phyloP scores from a whole-genome alignment of 2,329 filamentous ascomycete species.

The Microdochium trichocladiopsis region DNA sequence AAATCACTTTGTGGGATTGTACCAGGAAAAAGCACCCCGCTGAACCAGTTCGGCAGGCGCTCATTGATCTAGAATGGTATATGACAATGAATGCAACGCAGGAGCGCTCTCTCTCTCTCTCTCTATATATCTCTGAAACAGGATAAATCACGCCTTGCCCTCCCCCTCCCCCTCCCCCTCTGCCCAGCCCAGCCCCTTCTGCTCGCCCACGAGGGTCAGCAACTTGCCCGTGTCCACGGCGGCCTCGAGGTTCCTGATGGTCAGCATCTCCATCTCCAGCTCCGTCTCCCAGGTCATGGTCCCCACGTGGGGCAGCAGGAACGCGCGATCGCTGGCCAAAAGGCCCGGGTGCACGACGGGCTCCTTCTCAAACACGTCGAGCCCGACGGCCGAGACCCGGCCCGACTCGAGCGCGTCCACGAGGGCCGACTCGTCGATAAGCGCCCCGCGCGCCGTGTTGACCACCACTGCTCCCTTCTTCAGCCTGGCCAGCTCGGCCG shows the following conservation, averaged over 20 bases:
- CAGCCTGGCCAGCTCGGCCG: conserved; percentile 41
- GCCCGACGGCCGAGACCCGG: conserved; percentile 44
- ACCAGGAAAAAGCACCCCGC: too few relatives aligned
- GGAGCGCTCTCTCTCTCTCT: too few relatives aligned
- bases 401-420: conserved; percentile 44
- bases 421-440: conserved; percentile 49
- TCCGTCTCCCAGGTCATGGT: conserved; percentile 53
- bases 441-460: conserved; percentile 49
- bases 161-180: background rate
- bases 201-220: conserved; percentile 54
- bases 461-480: conserved; percentile 49
- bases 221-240: conserved; percentile 49
- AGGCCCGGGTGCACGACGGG: conserved; percentile 56
- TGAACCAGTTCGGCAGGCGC: too few relatives aligned
- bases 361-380: conserved; percentile 52
- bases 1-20: too few relatives aligned
- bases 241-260: conserved; percentile 40
- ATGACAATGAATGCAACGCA: too few relatives aligned
- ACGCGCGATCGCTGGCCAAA: conserved; percentile 48
- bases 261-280: conserved; percentile 34
- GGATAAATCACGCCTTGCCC: too few relatives aligned
- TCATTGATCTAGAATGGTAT: too few relatives aligned
- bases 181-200: conserved; percentile 33
- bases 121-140: too few relatives aligned
- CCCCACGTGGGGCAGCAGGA: conserved; percentile 62